Conservation (phyloP, 305 asterid genomes). For the Plantago rigida region DNA sequence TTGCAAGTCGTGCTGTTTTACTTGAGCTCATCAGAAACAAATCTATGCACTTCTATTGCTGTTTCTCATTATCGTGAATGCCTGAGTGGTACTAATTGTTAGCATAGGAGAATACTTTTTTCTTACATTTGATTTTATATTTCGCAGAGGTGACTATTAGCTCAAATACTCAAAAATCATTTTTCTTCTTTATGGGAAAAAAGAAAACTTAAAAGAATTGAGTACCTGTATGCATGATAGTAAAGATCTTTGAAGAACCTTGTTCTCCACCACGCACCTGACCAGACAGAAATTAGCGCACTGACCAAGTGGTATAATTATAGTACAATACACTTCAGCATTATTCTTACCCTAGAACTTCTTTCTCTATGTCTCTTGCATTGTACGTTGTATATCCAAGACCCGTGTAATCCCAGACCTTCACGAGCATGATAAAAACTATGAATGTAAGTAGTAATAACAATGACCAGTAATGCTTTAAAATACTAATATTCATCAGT, state of each 20-base stretch:
- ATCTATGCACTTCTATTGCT: too few species aligned
- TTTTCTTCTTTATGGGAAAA: constrained; percentile 6
- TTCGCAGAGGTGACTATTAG: background rate
- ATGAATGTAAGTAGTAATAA: background rate
- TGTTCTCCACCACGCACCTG: constrained; percentile 99
- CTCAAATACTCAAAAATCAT: constrained; percentile 4
- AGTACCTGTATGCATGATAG: constrained; percentile 69
- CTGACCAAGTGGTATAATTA: constrained; percentile 20
- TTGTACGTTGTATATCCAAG: constrained; percentile 84
- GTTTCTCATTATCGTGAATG: too few species aligned
- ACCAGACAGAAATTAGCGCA: constrained; percentile 31
- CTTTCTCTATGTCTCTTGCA: constrained; percentile 70
- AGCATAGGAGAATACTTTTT: too few species aligned
- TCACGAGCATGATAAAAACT: constrained; percentile 12
- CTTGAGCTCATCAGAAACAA: background rate
- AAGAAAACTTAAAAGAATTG: constrained; percentile 20
- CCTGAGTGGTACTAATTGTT: too few species aligned
- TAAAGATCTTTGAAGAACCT: constrained; percentile 79
- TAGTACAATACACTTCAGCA: constrained; percentile 22
- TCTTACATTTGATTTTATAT: background rate
- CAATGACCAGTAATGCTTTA: too few species aligned
- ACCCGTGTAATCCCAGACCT: constrained; percentile 99
- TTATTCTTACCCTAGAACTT: constrained; percentile 69
- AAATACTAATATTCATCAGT: too few species aligned
- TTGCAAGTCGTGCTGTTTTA: background rate